These are phyloP conservation scores for Nitzschia sp. DNA, from an alignment of 108 stramenopile species.

Conservation along the genomic window DNA sequence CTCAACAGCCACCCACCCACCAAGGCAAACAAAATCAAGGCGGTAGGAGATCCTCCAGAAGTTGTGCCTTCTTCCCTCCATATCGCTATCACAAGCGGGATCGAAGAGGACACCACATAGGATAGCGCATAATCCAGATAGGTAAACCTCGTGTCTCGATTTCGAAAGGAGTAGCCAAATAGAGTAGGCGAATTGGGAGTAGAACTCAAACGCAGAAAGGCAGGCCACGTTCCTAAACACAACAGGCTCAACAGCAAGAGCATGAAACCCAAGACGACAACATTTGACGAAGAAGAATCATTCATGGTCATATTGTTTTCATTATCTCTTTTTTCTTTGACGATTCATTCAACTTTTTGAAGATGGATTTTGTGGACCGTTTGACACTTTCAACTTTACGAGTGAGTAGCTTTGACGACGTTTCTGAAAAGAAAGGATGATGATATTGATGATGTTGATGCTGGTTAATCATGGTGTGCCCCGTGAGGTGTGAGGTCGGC, in stretches of 20 bases:
- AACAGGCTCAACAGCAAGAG: conserved; percentile 29
- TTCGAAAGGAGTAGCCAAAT: not conserved
- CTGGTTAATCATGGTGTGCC: too few species aligned
- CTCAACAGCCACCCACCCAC: conserved; percentile 38
- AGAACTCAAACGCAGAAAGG: conserved; percentile 29
- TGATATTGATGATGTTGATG: too few species aligned
- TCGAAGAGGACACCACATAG: conserved; percentile 28
- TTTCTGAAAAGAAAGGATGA: too few species aligned
- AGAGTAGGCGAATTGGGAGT: not conserved
- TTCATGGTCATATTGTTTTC: too few species aligned
- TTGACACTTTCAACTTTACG: too few species aligned
- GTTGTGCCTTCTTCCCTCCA: not conserved
- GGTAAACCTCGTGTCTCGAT: conserved; percentile 27
- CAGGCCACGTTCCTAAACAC: conserved; percentile 51
- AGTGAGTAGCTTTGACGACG: too few species aligned
- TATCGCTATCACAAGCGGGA: conserved; percentile 18
- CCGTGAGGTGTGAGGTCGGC: too few species aligned
- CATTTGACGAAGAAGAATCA: too few species aligned
- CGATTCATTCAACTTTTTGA: too few species aligned
- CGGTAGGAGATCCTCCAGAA: not conserved
- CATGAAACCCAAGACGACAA: conserved; percentile 13
- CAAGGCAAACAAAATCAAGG: conserved; percentile 23
- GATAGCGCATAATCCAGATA: conserved; percentile 44
- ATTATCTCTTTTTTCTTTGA: too few species aligned
- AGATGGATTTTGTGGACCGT: too few species aligned